Evolutionary conservation across 371 early-diverging fungal species (phyloP).

Genomic region (Apophysomyces elegans): DNA sequence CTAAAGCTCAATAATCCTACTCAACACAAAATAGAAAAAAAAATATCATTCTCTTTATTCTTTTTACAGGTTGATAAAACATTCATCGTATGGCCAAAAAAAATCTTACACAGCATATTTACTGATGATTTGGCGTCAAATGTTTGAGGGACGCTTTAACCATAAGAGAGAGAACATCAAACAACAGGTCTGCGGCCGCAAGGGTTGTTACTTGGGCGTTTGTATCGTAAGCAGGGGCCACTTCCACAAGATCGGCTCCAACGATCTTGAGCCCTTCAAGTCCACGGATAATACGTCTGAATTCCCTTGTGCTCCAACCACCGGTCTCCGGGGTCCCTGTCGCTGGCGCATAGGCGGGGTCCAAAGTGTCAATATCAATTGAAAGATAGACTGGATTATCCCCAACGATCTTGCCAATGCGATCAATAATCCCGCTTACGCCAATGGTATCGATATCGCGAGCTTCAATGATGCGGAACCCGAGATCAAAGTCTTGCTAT

Average conservation of each 20-base stretch:
- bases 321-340: slow-evolving; percentile 61
- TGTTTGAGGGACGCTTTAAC: slow-evolving; percentile 18
- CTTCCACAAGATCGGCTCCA: slow-evolving; percentile 42
- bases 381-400: slow-evolving; percentile 49
- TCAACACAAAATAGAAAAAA: no score
- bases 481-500: slow-evolving; percentile 44
- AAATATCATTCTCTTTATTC: no score
- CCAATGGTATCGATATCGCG: slow-evolving; percentile 54
- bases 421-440: slow-evolving; percentile 45
- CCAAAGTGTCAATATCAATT: slow-evolving; percentile 58
- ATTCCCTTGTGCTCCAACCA: slow-evolving; percentile 53
- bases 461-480: slow-evolving; percentile 52
- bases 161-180: slow-evolving; percentile 29
- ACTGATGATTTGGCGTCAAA: neutral
- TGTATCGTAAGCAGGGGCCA: slow-evolving; percentile 40
- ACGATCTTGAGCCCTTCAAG: slow-evolving; percentile 45
- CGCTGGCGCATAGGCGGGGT: slow-evolving; percentile 55
- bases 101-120: neutral
- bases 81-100: no score
- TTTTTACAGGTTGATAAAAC: no score
- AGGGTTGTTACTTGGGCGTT: slow-evolving; percentile 36
- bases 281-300: slow-evolving; percentile 50
- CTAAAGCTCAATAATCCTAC: neutral
- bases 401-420: slow-evolving; percentile 50
- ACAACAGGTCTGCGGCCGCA: slow-evolving; percentile 30